Base-by-base conservation (phyloP, 148 eudicot genomes). In the Diospyros lotus region DNA sequence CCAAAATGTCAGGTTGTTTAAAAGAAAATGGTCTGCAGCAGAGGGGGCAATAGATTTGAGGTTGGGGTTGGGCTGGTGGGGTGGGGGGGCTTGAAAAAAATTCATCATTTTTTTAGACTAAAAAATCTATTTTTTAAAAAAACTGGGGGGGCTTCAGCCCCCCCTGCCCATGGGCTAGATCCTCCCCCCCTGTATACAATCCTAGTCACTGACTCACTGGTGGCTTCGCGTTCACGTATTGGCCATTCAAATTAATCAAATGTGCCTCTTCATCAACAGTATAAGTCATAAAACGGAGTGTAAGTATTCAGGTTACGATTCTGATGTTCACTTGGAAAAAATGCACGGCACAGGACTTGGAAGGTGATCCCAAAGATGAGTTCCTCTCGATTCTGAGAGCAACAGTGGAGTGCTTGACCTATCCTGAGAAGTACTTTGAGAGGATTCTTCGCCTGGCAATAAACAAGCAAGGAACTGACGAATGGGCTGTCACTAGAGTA, bases 391-490 rank as follows among this genome's bases (percentile, higher is more conserved):
- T 81, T 10, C 42, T 88, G 46, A 82, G 89, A 78, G 83, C 73
- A 44, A 81, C 86, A 7, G 80, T 86, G 79, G 76, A 74, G 52
- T 80, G 87, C 84, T 78, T 84, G n/a, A 82, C 73, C 60, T 65
- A 48, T 72, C 89, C 88, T 17, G 80, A 58, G 61, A 83, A 80
- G 75, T 87, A 85, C 80, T 87, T 78, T 13, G 87, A 86, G 50
- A 80, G 84, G 79, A 86, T 86, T 66, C 43, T 73, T 60, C 15
- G 38, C 9, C 44, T 53, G 54, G 83, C 86, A 9, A 80, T 84
- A 43, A 77, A 73, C 75, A 79, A 82, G 64, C 73, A 42, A 9
- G 89, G 91, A 65, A 86, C 89, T 6, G 89, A 88, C 70, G 89
- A 86, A 62, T 89, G 78, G 28, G 86, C 72, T 55, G 78, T 86